Percentiles rank a stretch among this genome's conserved stretches.
Evolutionary conservation across 2,329 filamentous ascomycete species (phyloP).

Genomic region (Neofusicoccum umdonicola): DNA sequence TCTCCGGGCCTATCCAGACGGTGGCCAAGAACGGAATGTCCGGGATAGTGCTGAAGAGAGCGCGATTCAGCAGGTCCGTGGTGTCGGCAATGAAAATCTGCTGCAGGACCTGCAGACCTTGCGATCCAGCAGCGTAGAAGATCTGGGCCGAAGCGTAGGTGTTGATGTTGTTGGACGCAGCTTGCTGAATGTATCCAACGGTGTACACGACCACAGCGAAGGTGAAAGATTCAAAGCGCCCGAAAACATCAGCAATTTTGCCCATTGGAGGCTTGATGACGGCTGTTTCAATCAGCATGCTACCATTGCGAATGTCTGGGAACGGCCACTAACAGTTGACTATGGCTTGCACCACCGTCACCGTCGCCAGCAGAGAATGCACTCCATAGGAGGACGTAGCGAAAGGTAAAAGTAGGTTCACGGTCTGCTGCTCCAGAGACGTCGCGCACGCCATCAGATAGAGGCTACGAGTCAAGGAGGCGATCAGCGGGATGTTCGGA

Average conservation of each 20-base stretch:
- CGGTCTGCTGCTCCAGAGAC: constrained; percentile 65
- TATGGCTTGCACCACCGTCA: constrained; percentile 62
- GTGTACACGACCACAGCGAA: constrained; percentile 55
- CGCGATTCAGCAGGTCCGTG: constrained; percentile 59
- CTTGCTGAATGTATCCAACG: constrained; percentile 58
- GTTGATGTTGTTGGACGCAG: constrained; percentile 53
- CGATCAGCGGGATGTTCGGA: constrained; percentile 22
- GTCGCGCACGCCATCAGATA: constrained; percentile 64
- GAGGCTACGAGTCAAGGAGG: constrained; percentile 22
- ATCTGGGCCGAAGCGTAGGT: constrained; percentile 55
- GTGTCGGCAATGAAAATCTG: constrained; percentile 66
- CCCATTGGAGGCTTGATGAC: constrained; percentile 62
- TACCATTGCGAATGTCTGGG: neutral
- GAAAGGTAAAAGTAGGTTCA: constrained; percentile 60
- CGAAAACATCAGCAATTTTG: constrained; percentile 62
- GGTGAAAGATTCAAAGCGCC: constrained; percentile 58
- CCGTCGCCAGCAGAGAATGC: constrained; percentile 65
- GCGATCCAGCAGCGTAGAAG: constrained; percentile 61
- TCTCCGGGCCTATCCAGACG: constrained; percentile 58
- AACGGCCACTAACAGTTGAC: constrained; percentile 51
- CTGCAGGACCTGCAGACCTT: constrained; percentile 59
- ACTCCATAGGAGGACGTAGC: constrained; percentile 64
- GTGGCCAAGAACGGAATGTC: constrained; percentile 61
- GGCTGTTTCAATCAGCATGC: constrained; percentile 32
- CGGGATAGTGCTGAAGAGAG: constrained; percentile 58